A percentile compares a stretch with the other conserved stretches of the same genome.
Conservation (phyloP, 106 monocot species). For the Agapanthus africanus region DNA sequence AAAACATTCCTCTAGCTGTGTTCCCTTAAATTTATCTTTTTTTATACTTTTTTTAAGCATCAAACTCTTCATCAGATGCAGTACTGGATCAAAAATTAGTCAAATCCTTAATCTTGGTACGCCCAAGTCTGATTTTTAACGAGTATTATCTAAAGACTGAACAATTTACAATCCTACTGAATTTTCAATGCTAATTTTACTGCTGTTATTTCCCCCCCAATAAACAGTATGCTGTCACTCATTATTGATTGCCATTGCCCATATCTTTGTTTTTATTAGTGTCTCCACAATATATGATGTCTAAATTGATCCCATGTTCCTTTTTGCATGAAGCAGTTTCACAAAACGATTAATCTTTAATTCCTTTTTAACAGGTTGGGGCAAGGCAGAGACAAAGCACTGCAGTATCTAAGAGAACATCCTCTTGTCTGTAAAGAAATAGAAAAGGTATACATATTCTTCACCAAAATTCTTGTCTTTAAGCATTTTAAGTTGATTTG, state of each 20-base stretch:
- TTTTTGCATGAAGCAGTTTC: background rate
- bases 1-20: no score
- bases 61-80: background rate
- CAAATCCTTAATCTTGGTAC: no score
- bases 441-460: slow-evolving; percentile 56
- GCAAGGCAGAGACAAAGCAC: slow-evolving; percentile 93
- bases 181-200: no score
- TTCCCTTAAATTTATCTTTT: no score
- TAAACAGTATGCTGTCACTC: background rate
- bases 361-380: slow-evolving; percentile 62
- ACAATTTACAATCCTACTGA: no score
- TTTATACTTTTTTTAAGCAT: background rate
- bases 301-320: background rate
- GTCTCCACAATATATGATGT: background rate
- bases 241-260: background rate
- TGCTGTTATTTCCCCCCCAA: no score
- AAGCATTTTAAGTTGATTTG: background rate
- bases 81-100: background rate
- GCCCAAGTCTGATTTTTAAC: no score
- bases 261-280: background rate
- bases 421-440: slow-evolving; percentile 57
- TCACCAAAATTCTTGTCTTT: background rate
- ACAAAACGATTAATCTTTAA: background rate
- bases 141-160: no score
- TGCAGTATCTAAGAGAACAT: slow-evolving; percentile 82